Evolutionary conservation across 225 moss, liverwort and hornwort genomes (phyloP).

Genomic region (Neckera pumila): DNA sequence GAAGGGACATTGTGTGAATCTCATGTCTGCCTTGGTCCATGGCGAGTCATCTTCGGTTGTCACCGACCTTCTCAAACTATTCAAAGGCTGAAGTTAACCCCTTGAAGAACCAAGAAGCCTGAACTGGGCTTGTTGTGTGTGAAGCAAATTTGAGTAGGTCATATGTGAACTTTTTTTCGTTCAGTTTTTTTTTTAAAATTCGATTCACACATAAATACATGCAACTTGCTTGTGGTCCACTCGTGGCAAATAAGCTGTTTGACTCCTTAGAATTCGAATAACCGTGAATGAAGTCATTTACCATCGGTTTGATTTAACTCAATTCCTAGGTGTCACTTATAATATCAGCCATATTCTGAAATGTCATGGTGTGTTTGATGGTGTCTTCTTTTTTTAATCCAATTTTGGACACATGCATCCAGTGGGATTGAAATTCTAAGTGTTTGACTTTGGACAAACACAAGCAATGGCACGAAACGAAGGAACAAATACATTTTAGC

Average conservation of each 20-base stretch:
- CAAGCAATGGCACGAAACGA: background rate
- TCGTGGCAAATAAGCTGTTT: background rate
- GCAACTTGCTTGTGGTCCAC: background rate
- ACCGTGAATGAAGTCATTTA: background rate
- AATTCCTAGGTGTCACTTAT: background rate
- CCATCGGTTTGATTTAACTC: background rate
- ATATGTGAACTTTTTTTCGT: background rate
- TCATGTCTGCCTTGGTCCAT: background rate
- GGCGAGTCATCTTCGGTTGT: background rate
- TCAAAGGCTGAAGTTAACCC: background rate
- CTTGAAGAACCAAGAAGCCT: background rate
- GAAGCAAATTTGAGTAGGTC: background rate
- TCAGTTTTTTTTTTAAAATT: background rate
- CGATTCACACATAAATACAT: too few relatives aligned
- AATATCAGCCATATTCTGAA: background rate
- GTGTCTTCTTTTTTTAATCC: background rate
- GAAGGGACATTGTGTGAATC: background rate
- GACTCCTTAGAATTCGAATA: background rate
- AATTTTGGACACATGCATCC: background rate
- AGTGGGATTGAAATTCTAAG: background rate
- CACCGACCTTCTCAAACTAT: background rate
- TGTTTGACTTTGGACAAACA: background rate
- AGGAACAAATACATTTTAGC: background rate
- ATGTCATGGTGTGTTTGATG: background rate
- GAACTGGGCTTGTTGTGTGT: background rate